Evolutionary conservation across 179 eudicot genomes (phyloP), one percentile per base, ranked within the genome.

Genomic region (Silene coronaria): DNA sequence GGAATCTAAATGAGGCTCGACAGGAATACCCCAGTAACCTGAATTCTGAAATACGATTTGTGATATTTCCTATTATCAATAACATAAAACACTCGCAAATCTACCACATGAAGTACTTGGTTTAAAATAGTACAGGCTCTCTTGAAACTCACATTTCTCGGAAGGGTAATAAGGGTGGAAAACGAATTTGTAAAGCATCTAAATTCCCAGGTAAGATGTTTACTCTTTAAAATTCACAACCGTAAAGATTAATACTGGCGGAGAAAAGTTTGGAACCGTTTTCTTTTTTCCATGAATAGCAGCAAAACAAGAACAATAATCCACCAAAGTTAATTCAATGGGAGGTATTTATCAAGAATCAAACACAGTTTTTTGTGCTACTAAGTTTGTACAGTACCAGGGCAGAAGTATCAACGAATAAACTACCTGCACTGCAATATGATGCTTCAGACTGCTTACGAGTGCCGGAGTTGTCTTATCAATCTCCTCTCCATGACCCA

Each of bases 401-500:
- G 74, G 8, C 10, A 24, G 21, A 70, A 51, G 24, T 19, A 6
- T 30, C 3, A n/a, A 22, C 34, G 4, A 68, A 55, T 24, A 30
- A 60, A 76, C 82, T 60, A 94, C 98, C 98, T 94, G 97, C 65
- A 95, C 93, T 2, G 95, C 97, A 61, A 95, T 85, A 73, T 87
- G 91, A 78, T 51, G 80, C 85, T 85, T 79, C 61, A 91, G 79
- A 80, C 89, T 81, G 77, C 70, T 82, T 76, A 95, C 71, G 79
- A 78, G 89, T 71, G 80, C 72, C 12, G 99, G 99, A 79, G 85
- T 87, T 67, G 89, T 91, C 90, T 91, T 95, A 76, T 95, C 99
- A 57, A 81, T 86, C 87, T 95, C 99, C 53, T 95, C 99, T 22
- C 93, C 97, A 78, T 92, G 96, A 71, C 99, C 99, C 79, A 95